A percentile compares a stretch with the other conserved stretches of the same genome.
Evolutionary conservation across 2,329 filamentous ascomycete genomes (phyloP).

Genomic region (Pyrenophora graminea): DNA sequence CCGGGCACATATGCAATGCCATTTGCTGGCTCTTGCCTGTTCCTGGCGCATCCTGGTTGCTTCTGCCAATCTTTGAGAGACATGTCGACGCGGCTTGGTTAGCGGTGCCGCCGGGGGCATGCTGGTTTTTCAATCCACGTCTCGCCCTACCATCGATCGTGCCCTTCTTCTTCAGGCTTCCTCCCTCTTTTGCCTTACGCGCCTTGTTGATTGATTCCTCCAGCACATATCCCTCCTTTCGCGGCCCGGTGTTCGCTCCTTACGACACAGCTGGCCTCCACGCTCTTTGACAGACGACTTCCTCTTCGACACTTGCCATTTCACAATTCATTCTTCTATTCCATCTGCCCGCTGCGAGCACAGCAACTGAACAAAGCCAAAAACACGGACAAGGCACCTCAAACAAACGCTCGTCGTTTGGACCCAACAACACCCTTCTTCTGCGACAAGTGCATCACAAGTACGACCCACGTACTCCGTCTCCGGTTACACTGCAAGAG

Average conservation of each 20-base stretch:
- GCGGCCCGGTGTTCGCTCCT: conserved; percentile 48
- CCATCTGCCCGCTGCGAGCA: conserved; percentile 35
- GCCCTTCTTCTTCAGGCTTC: conserved; percentile 29
- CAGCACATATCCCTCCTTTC: conserved; percentile 34
- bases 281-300: conserved; percentile 45
- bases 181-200: conserved; percentile 35
- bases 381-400: not conserved
- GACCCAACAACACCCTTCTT: conserved; percentile 10
- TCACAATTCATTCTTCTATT: conserved; percentile 13
- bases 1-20: conserved; percentile 14
- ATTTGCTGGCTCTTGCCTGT: conserved; percentile 25
- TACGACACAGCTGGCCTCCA: conserved; percentile 43
- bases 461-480: conserved; percentile 28
- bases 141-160: conserved; percentile 17
- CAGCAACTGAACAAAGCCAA: conserved; percentile 24
- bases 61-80: conserved; percentile 35
- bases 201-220: conserved; percentile 32
- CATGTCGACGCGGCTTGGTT: conserved; percentile 30
- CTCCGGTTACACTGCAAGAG: conserved; percentile 32
- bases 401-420: conserved; percentile 1
- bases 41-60: conserved; percentile 26
- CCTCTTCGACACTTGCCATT: conserved; percentile 19
- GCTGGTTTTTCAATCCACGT: conserved; percentile 29
- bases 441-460: conserved; percentile 35
- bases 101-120: conserved; percentile 15